Evolutionary conservation across 176 grass and related monocot genomes (phyloP).

Genomic region (Leersia perrieri): DNA sequence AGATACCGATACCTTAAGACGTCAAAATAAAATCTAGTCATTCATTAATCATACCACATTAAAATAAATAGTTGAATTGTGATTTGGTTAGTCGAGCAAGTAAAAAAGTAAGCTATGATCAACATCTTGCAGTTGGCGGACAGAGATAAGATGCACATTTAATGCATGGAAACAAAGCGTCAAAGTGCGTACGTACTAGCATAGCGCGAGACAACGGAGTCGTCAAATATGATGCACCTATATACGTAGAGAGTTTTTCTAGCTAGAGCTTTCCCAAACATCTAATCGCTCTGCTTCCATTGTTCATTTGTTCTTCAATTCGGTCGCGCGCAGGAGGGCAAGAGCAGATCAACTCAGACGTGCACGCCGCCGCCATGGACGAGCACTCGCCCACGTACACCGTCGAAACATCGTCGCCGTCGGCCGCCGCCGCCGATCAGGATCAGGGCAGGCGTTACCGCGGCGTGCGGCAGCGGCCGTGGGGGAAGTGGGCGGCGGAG

Average conservation of each 20-base stretch:
- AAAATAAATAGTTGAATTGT: no score
- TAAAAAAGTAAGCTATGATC: no score
- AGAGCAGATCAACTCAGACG: neutral
- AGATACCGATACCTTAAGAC: no score
- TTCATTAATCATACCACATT: no score
- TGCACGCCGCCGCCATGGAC: slow-evolving; percentile 34
- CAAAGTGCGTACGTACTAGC: neutral
- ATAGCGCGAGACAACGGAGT: neutral
- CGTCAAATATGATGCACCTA: slow-evolving; percentile 10
- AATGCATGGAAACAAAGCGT: neutral
- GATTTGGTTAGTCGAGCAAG: no score
- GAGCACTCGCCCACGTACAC: slow-evolving; percentile 39
- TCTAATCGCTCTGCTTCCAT: neutral
- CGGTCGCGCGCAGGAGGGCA: neutral
- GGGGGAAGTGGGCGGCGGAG: slow-evolving; percentile 99
- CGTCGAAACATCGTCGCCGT: neutral
- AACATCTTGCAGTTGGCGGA: neutral
- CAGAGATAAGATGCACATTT: neutral
- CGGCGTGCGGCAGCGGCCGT: slow-evolving; percentile 91
- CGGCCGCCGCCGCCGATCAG: neutral
- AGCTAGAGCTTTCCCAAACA: neutral
- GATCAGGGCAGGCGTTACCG: slow-evolving; percentile 61
- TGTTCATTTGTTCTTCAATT: no score
- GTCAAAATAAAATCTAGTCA: no score
- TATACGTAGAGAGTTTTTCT: neutral